phyloP scores from a whole-genome alignment of 345 rosid genomes.

The Pistacia integerrima region DNA sequence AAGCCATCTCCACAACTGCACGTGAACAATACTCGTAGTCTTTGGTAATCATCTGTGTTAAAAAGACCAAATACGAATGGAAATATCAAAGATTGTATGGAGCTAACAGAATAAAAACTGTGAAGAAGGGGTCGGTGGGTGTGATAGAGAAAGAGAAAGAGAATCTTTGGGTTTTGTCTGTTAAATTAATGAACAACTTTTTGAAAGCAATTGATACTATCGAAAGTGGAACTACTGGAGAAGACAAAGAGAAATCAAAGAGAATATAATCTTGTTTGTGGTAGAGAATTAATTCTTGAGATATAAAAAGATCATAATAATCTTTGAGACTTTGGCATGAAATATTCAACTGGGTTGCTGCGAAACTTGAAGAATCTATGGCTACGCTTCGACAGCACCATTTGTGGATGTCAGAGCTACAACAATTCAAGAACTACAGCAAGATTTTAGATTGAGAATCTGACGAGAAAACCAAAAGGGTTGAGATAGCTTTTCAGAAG shows the following conservation, averaged over 20 bases:
- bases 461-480: not conserved
- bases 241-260: no score
- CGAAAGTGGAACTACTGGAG: no score
- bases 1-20: slow-evolving; percentile 62
- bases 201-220: not conserved
- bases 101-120: slow-evolving; percentile 10
- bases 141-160: slow-evolving; percentile 20
- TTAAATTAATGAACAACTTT: slow-evolving; percentile 11
- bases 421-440: not conserved
- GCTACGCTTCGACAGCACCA: slow-evolving; percentile 53
- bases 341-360: slow-evolving; percentile 26
- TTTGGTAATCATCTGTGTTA: slow-evolving; percentile 62
- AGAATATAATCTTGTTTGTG: slow-evolving; percentile 11
- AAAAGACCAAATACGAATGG: not conserved
- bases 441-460: slow-evolving; percentile 6
- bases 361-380: slow-evolving; percentile 83
- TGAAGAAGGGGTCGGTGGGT: not conserved
- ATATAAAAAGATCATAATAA: not conserved
- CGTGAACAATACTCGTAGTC: slow-evolving; percentile 44
- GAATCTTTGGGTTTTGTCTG: slow-evolving; percentile 27
- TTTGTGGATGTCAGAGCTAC: slow-evolving; percentile 45
- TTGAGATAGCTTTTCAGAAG: not conserved
- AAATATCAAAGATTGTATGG: no score
- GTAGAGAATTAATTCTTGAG: slow-evolving; percentile 16
- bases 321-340: not conserved